phyloP scores from a whole-genome alignment of 805 yeast species.

The Brettanomyces bruxellensis region DNA sequence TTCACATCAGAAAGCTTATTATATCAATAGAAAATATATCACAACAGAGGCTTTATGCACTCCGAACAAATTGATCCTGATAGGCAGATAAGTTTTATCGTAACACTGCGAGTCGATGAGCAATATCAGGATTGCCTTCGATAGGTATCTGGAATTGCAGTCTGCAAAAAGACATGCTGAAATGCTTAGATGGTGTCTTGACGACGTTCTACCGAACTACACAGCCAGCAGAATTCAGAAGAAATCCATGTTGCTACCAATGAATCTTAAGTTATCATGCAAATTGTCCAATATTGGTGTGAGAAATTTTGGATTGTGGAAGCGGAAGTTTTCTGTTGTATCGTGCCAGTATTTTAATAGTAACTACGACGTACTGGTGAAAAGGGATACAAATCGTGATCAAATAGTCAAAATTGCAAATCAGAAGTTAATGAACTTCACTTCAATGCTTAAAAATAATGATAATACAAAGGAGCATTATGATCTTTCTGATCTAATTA shows the following conservation, averaged over 20 bases:
- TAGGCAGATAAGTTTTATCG: too few species aligned
- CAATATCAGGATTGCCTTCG: slow-evolving; percentile 16
- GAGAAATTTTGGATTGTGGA: slow-evolving; percentile 4
- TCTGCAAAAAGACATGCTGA: slow-evolving; percentile 17
- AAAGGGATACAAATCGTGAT: slow-evolving; percentile 3
- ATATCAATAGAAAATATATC: too few species aligned
- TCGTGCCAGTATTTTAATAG: slow-evolving; percentile 17
- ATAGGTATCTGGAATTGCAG: slow-evolving; percentile 18
- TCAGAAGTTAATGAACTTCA: neutral
- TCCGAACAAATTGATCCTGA: too few species aligned
- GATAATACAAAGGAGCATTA: slow-evolving; percentile 5
- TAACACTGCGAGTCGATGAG: slow-evolving; percentile 9
- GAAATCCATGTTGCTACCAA: slow-evolving; percentile 1
- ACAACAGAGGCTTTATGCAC: too few species aligned
- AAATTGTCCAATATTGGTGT: neutral
- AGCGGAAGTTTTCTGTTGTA: slow-evolving; percentile 15
- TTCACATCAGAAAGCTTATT: too few species aligned
- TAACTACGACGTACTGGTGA: slow-evolving; percentile 14
- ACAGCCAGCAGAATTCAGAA: neutral
- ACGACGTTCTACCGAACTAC: neutral
- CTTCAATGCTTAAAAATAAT: slow-evolving; percentile 2
- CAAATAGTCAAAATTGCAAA: slow-evolving; percentile 7
- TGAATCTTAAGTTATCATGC: neutral
- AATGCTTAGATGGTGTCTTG: slow-evolving; percentile 21
- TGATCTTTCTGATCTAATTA: slow-evolving; percentile 4